Evolutionary conservation across 768 basidiomycete genomes (phyloP).

Genomic region (Mycena polygramma): DNA sequence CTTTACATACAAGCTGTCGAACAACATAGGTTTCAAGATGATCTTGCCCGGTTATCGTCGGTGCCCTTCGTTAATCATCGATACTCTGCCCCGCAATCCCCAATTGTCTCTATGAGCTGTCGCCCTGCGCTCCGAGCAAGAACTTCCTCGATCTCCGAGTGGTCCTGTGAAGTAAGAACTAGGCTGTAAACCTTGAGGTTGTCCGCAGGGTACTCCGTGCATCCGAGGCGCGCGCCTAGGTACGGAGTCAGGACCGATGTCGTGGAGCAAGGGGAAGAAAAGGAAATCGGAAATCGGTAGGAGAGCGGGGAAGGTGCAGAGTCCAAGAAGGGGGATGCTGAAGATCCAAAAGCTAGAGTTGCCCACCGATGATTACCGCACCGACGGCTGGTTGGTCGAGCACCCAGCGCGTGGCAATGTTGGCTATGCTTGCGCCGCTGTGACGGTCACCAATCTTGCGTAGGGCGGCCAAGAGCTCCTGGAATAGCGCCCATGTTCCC

Average conservation of each 20-base stretch:
- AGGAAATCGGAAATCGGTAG: neutral
- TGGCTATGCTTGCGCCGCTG: constrained; percentile 75
- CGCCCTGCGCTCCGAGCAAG: constrained; percentile 72
- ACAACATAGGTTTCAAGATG: neutral
- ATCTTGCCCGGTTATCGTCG: neutral
- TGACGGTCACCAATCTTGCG: constrained; percentile 76
- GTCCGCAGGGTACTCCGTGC: constrained; percentile 80
- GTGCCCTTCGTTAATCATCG: constrained; percentile 48
- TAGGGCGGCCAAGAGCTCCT: constrained; percentile 70
- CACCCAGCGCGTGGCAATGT: constrained; percentile 87
- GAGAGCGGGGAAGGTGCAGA: neutral
- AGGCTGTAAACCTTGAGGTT: constrained; percentile 76
- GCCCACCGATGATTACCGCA: constrained; percentile 81
- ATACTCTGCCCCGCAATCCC: constrained; percentile 90
- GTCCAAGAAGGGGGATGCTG: neutral
- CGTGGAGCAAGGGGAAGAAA: neutral
- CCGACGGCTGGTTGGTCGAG: constrained; percentile 87
- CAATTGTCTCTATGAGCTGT: constrained; percentile 74
- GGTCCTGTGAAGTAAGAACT: constrained; percentile 67
- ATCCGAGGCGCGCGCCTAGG: constrained; percentile 78
- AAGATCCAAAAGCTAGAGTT: neutral
- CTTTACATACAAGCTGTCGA: neutral
- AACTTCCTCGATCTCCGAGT: constrained; percentile 72
- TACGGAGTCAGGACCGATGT: neutral
- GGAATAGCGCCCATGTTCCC: constrained; percentile 86